Conservation (phyloP, 1,139 yeast species). For the Petasospora rhodanensis region DNA sequence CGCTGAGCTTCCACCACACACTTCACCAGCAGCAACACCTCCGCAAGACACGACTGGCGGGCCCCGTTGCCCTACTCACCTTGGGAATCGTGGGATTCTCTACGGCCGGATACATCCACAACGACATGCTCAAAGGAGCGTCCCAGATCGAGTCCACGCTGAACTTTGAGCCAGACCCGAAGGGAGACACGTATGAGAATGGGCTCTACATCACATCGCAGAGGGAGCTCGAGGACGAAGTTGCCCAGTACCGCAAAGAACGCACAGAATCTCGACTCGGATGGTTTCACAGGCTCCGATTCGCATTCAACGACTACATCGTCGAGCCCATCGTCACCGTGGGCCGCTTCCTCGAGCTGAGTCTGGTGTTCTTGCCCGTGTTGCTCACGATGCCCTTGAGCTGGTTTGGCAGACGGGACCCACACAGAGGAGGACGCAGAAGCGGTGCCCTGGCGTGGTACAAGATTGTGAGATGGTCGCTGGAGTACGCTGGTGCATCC, state of each 20-base stretch:
- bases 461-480: conserved; percentile 54
- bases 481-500: conserved; percentile 90
- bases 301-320: conserved; percentile 45
- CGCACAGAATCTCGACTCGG: conserved; percentile 24
- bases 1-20: too few relatives aligned
- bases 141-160: conserved; percentile 8
- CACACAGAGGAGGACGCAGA: conserved; percentile 34
- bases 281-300: conserved; percentile 35
- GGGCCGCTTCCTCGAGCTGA: conserved; percentile 63
- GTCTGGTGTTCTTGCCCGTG: conserved; percentile 67
- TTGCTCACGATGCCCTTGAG: conserved; percentile 60
- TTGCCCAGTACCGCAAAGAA: conserved; percentile 26
- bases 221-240: conserved; percentile 38
- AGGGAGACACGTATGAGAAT: conserved; percentile 63
- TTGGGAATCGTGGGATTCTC: background rate
- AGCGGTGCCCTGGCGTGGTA: conserved; percentile 75
- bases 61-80: too few relatives aligned
- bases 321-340: conserved; percentile 69
- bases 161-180: conserved; percentile 36
- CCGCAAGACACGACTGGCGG: too few relatives aligned
- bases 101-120: background rate
- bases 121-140: conserved; percentile 11
- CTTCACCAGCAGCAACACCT: too few relatives aligned
- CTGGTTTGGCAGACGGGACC: conserved; percentile 57
- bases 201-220: conserved; percentile 64